These are phyloP conservation scores for Sarcocystis neurona DNA, from an alignment of 169 alveolate species.

Conservation along the genomic window DNA sequence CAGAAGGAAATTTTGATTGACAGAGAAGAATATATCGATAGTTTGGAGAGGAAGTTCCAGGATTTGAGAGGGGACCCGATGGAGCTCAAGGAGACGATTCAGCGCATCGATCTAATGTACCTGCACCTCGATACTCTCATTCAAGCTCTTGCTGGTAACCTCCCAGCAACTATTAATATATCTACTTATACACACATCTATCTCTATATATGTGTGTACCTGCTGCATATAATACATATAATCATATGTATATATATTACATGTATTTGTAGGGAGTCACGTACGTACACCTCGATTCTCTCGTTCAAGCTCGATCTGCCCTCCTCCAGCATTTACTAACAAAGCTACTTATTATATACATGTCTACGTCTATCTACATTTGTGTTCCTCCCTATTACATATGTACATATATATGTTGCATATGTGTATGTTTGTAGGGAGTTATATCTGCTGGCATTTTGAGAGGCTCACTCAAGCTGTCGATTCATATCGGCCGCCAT, in stretches of 20 bases:
- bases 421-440: background rate
- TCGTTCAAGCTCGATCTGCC: conserved; percentile 62
- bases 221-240: background rate
- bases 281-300: conserved; percentile 62
- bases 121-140: conserved; percentile 60
- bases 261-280: background rate
- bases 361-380: background rate
- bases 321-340: background rate
- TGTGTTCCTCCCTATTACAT: background rate
- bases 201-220: background rate
- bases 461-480: no score
- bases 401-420: background rate
- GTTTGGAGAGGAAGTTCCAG: conserved; percentile 44
- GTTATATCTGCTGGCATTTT: no score
- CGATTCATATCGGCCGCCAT: no score
- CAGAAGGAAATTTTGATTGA: conserved; percentile 3
- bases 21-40: conserved; percentile 15
- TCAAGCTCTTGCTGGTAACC: conserved; percentile 63
- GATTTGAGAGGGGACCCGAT: conserved; percentile 56
- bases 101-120: conserved; percentile 61
- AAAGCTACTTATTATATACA: background rate
- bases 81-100: conserved; percentile 30
- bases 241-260: background rate
- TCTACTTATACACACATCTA: background rate
- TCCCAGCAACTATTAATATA: background rate